Base-by-base conservation (phyloP, 108 stramenopile species). In the Mediolabrus comicus region DNA sequence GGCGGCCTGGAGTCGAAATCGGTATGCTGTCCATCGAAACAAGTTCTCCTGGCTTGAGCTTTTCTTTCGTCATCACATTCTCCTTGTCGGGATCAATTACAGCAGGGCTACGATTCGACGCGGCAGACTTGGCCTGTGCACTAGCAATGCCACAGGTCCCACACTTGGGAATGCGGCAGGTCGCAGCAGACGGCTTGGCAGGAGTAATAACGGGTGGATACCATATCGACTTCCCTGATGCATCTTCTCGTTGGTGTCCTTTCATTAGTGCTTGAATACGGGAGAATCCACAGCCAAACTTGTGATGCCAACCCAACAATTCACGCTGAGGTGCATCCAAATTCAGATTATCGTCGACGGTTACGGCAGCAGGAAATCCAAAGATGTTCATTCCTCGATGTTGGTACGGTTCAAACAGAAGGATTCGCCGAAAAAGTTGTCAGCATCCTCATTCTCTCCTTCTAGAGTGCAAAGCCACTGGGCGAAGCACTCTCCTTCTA, bases 1-100 rank as follows among this genome's bases (percentile, higher is more conserved):
- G 64, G 3, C 82, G 65, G 8, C 85, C 85, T 29, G 53, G 75
- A 14, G 66, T 22, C 1, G 35, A 4, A 12, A 66, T 65, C 0
- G 59, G n/a, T 19, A 73, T 81, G 29, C 59, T 63, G 57, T 86
- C 82, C 4, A 61, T 46, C 28, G 82, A 81, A n/a, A 86, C 68
- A 7, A 31, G 32, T 9, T 75, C 54, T 1, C 80, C 86, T 22
- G 77, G 33, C 35, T 38, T 35, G 31, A 55, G 55, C 9, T 26
- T 36, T 11, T 55, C 35, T 22, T 25, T 19, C 0, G 65, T 19
- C 0, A 60, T n/a, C 0, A 60, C 16, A 35, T 16, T 0, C 2
- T 39, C 35, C 25, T 38, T 16, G n/a, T n/a, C n/a, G n/a, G n/a
- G n/a, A 10, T 6, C 9, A 10, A 38, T 60, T 6, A 36, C 35